phyloP scores from a whole-genome alignment of 2,329 filamentous ascomycete genomes.

The Botrytis fragariae region DNA sequence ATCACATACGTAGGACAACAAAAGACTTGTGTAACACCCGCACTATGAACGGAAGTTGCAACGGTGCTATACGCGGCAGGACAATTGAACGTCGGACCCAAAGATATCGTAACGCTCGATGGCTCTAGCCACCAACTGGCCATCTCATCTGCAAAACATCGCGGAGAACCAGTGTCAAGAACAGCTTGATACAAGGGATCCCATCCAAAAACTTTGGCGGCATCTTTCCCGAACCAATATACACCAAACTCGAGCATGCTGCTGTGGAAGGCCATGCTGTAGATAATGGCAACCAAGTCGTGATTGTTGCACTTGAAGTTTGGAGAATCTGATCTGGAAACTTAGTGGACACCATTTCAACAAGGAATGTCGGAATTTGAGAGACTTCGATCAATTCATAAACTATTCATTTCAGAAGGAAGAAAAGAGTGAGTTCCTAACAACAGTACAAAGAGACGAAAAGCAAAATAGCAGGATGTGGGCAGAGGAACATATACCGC shows the following conservation, averaged over 20 bases:
- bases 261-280: slow-evolving; percentile 9
- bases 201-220: slow-evolving; percentile 9
- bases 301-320: background rate
- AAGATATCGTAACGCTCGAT: background rate
- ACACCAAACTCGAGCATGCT: slow-evolving; percentile 9
- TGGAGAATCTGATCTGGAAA: slow-evolving; percentile 6
- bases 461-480: background rate
- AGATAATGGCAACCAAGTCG: slow-evolving; percentile 13
- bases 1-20: slow-evolving; percentile 16
- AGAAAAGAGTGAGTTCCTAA: background rate
- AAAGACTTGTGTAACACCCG: slow-evolving; percentile 14
- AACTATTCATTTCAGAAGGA: background rate
- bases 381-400: background rate
- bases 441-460: background rate
- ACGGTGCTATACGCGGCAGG: slow-evolving; percentile 14
- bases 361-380: background rate
- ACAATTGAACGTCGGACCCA: slow-evolving; percentile 13
- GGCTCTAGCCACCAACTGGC: slow-evolving; percentile 14
- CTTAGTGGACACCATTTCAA: background rate
- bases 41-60: slow-evolving; percentile 7
- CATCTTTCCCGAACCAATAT: background rate
- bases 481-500: background rate
- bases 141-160: slow-evolving; percentile 15
- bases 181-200: slow-evolving; percentile 12
- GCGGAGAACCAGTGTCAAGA: slow-evolving; percentile 9